phyloP scores from a whole-genome alignment of 1,139 yeast genomes.

The Debaryomyces sp. region DNA sequence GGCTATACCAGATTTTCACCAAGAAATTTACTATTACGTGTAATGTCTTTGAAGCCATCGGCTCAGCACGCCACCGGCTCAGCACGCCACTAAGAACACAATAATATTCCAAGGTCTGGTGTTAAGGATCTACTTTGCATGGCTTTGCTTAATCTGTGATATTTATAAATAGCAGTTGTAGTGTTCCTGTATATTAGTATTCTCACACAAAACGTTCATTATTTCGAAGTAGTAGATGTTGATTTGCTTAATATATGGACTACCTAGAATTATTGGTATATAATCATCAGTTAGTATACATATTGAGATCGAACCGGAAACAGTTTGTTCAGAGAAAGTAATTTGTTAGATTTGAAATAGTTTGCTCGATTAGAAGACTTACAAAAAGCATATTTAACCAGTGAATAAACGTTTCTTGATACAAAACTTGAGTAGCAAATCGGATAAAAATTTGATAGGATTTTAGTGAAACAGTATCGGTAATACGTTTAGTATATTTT shows the following conservation, averaged over 20 bases:
- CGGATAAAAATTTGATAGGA: background rate
- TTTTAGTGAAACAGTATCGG: background rate
- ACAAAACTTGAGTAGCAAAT: background rate
- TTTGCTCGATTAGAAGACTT: background rate
- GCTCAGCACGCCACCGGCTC: background rate
- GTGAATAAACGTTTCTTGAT: conserved; percentile 1
- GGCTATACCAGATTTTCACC: background rate
- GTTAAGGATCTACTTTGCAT: background rate
- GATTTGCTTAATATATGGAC: background rate
- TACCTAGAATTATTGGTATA: background rate
- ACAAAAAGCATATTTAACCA: background rate
- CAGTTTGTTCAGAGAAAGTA: background rate
- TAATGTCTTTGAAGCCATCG: background rate
- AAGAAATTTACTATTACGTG: background rate
- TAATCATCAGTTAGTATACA: background rate
- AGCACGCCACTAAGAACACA: background rate
- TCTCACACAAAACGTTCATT: background rate
- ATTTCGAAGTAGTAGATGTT: background rate
- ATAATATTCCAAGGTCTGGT: background rate
- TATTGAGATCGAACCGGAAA: background rate
- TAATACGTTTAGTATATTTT: background rate
- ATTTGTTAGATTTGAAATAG: background rate
- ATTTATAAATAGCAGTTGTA: background rate
- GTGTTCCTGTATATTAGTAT: background rate
- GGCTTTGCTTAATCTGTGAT: background rate